Evolutionary conservation across 345 rosid genomes (phyloP), one percentile per base, ranked within the genome.

Genomic region (Firmiana major): DNA sequence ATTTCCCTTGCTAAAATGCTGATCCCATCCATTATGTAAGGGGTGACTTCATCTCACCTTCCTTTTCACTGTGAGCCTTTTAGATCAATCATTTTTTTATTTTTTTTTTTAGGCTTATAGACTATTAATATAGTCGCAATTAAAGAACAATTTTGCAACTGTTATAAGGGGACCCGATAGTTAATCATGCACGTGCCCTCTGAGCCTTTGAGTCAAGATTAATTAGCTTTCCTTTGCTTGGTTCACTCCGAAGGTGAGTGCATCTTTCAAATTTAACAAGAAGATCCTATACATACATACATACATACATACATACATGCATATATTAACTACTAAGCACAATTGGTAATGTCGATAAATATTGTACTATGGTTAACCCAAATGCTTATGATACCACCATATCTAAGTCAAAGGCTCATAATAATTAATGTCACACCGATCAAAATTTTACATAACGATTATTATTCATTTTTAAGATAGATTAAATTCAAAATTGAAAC

Each of bases 1-100:
- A 31, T 31, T 68, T 8, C 42, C 45, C 24, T 31, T 17, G 73
- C 75, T 11, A 19, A 19, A 28, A 71, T 19, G 75, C 46, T 19
- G 28, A 71, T 51, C 53, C 53, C 17, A 15, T 48, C 38, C 5
- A 12, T 10, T 51, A 51, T 51, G 46, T 51, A 49, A 71, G 26
- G 51, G 75, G 22, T 51, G 62, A 71, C 60, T 51, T 71, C 60
- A 71, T 21, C 26, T 49, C 24, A 19, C 45, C 74, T 71, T 17
- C 43, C 9, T 31, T 68, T 28, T 51, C 22, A 51, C 75, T 71
- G 62, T 71, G 19, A 31, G 46, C 46, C 75, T 71, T 51, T 71
- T 71, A 51, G 46, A 34, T 53, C 62, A 71, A 71, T 71, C 46
- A 31, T 31, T 71, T 71, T 51, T 6, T 31, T 71, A 51, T 51